A percentile compares a stretch with the other conserved stretches of the same genome.
These are phyloP conservation scores for Phellinidium pouzarii DNA, from an alignment of 1,284 basidiomycete species.

Conservation along the genomic window DNA sequence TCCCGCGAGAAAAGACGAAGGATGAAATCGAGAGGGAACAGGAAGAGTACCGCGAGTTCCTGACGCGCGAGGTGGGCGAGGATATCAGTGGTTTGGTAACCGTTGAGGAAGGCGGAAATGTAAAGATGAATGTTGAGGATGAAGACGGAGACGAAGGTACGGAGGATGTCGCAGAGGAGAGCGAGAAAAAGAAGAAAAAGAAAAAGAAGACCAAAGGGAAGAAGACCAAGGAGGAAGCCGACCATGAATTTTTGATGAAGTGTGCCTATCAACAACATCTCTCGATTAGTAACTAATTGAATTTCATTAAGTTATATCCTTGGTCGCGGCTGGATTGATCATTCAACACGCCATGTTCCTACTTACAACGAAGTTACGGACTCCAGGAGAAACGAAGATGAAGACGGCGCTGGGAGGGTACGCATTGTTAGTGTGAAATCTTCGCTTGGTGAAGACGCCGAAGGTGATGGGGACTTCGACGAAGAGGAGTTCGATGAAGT, in stretches of 20 bases:
- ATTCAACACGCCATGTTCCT: conserved; percentile 61
- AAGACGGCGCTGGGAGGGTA: conserved; percentile 24
- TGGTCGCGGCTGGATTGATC: conserved; percentile 93
- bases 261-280: conserved; percentile 36
- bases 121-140: conserved; percentile 21
- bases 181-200: conserved; percentile 28
- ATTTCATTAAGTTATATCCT: conserved; percentile 71
- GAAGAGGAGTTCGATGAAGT: conserved; percentile 65
- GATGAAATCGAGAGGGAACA: conserved; percentile 72
- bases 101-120: conserved; percentile 30
- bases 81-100: conserved; percentile 58
- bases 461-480: conserved; percentile 24
- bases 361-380: conserved; percentile 76
- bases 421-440: conserved; percentile 24
- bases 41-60: conserved; percentile 74
- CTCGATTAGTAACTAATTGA: not conserved
- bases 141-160: conserved; percentile 29
- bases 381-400: conserved; percentile 30
- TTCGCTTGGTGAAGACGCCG: conserved; percentile 25
- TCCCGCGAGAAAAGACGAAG: conserved; percentile 69
- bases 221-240: conserved; percentile 48
- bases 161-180: conserved; percentile 20
- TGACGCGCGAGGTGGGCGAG: conserved; percentile 78
- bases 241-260: conserved; percentile 89
- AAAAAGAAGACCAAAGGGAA: conserved; percentile 31